These are phyloP conservation scores for Phycomyces blakesleeanus DNA, from an alignment of 192 early-diverging fungal species.

Conservation along the genomic window DNA sequence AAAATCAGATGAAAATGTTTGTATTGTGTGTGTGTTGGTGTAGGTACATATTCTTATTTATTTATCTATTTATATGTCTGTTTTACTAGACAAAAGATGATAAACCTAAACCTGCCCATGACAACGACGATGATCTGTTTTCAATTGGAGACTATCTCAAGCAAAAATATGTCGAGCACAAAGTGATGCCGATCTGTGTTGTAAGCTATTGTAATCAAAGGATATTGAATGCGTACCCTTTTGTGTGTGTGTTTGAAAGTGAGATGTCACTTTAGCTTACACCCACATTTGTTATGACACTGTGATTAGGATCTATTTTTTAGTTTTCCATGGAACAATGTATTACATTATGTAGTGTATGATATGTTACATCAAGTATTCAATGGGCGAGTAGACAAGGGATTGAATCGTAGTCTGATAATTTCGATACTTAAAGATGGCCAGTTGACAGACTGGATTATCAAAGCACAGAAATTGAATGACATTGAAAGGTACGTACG, in stretches of 20 bases:
- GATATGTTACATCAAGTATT: constrained; percentile 98
- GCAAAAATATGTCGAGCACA: constrained; percentile 61
- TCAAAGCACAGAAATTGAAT: constrained; percentile 77
- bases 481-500: constrained; percentile 72
- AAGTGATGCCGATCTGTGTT: constrained; percentile 60
- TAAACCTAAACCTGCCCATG: no score
- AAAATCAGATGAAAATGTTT: constrained; percentile 7
- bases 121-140: constrained; percentile 27
- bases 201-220: constrained; percentile 10
- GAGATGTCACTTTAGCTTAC: not conserved
- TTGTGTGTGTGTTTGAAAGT: no score
- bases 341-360: constrained; percentile 97
- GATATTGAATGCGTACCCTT: no score
- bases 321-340: constrained; percentile 95
- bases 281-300: not conserved
- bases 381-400: constrained; percentile 78
- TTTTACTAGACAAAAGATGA: no score
- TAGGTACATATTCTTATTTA: no score
- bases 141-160: constrained; percentile 75
- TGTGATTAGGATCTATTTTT: constrained; percentile 78
- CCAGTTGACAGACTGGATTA: constrained; percentile 77
- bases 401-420: constrained; percentile 53
- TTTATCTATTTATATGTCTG: no score
- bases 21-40: no score
- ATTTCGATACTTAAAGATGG: constrained; percentile 81